Evolutionary conservation across 169 alveolate genomes (phyloP).

Genomic region (Plasmodium coatneyi): DNA sequence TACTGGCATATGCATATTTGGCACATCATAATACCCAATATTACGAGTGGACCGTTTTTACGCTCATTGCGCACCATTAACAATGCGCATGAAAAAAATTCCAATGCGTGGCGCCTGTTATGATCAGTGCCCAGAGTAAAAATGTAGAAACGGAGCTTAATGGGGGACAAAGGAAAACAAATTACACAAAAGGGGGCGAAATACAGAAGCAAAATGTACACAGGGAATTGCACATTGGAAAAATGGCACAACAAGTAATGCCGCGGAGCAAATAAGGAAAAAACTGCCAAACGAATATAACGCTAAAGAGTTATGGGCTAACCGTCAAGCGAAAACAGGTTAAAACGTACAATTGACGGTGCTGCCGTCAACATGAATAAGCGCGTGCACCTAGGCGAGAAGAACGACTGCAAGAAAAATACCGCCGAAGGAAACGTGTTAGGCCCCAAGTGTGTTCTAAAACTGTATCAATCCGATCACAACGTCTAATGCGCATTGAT

Average conservation of each 20-base stretch:
- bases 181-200: neutral
- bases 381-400: neutral
- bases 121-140: neutral
- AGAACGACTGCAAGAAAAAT: neutral
- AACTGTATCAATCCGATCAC: neutral
- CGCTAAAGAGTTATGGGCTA: neutral
- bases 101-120: neutral
- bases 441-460: neutral
- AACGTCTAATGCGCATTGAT: neutral
- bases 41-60: neutral
- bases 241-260: neutral
- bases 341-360: neutral
- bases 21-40: neutral
- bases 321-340: neutral
- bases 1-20: neutral
- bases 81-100: neutral
- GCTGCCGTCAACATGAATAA: neutral
- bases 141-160: neutral
- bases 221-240: neutral
- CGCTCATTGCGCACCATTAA: neutral
- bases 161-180: neutral
- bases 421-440: neutral
- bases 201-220: neutral
- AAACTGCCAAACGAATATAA: neutral
- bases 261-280: neutral